These are phyloP conservation scores for Claviceps fusiformis DNA, from an alignment of 2,329 filamentous ascomycete species.

Conservation along the genomic window DNA sequence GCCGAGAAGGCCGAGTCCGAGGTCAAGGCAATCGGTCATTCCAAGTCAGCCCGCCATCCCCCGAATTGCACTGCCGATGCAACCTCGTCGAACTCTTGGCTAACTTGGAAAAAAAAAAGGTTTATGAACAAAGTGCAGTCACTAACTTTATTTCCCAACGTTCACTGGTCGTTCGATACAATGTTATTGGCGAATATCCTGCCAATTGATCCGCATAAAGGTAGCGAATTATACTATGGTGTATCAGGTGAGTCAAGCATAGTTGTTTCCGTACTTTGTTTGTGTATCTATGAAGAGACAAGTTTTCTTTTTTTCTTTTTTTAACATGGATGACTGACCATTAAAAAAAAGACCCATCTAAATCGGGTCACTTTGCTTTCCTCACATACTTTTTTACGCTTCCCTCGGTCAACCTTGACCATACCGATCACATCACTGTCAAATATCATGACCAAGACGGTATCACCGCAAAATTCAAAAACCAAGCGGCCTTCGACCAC, in stretches of 20 bases:
- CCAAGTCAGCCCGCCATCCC: neutral
- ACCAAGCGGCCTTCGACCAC: slow-evolving; percentile 11
- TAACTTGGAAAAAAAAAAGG: neutral
- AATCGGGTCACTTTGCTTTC: slow-evolving; percentile 14
- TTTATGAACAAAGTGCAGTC: slow-evolving; percentile 1
- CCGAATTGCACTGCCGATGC: neutral
- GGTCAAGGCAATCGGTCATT: neutral
- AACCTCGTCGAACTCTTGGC: neutral
- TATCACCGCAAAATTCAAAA: slow-evolving; percentile 9
- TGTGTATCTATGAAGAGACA: too few species aligned
- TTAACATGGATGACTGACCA: neutral
- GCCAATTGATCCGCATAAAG: slow-evolving; percentile 10
- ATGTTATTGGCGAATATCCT: slow-evolving; percentile 11
- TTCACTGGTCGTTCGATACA: slow-evolving; percentile 16
- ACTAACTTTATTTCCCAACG: slow-evolving; percentile 4
- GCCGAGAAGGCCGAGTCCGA: neutral
- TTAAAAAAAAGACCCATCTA: slow-evolving; percentile 8
- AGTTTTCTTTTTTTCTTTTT: too few species aligned
- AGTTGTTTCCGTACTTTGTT: neutral
- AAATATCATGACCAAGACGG: slow-evolving; percentile 3
- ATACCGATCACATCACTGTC: slow-evolving; percentile 11
- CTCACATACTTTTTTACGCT: slow-evolving; percentile 14
- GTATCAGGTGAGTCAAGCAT: slow-evolving; percentile 5
- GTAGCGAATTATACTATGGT: slow-evolving; percentile 14
- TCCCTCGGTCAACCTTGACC: slow-evolving; percentile 18